These are phyloP conservation scores for Trametes sanguinea DNA, from an alignment of 768 basidiomycete species.

Conservation along the genomic window DNA sequence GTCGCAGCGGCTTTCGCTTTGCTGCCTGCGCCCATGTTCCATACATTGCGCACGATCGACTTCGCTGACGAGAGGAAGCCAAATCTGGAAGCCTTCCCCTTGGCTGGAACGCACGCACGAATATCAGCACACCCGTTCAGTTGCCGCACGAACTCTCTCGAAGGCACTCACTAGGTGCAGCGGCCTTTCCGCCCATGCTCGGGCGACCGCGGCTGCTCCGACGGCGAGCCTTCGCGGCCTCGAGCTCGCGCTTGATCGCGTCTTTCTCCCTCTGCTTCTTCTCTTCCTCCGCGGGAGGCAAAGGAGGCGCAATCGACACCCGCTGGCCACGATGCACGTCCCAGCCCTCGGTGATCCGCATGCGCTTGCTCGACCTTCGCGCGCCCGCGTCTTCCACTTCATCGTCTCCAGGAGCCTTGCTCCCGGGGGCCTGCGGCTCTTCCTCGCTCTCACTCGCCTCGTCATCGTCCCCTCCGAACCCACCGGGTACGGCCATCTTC, in stretches of 20 bases:
- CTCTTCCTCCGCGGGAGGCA: conserved; percentile 33
- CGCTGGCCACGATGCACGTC: conserved; percentile 39
- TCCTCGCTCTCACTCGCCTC: conserved; percentile 38
- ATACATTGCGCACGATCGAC: conserved; percentile 70
- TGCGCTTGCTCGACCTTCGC: conserved; percentile 47
- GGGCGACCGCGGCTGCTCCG: conserved; percentile 62
- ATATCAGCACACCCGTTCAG: not conserved
- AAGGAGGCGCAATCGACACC: conserved; percentile 37
- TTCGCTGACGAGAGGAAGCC: conserved; percentile 74
- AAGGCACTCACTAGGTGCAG: conserved; percentile 40
- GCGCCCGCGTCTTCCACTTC: conserved; percentile 36
- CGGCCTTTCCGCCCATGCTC: conserved; percentile 37
- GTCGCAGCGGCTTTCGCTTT: conserved; percentile 28
- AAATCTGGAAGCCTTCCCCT: conserved; percentile 56
- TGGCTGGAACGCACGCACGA: conserved; percentile 32
- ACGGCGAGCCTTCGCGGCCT: conserved; percentile 65
- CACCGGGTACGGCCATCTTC: conserved; percentile 52
- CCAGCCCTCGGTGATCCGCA: conserved; percentile 39
- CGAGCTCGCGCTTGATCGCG: conserved; percentile 62
- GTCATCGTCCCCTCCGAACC: conserved; percentile 56
- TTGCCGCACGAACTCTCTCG: not conserved
- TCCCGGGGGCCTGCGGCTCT: conserved; percentile 42
- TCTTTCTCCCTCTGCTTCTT: conserved; percentile 51
- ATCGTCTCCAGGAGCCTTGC: conserved; percentile 45
- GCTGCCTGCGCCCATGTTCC: conserved; percentile 55